phyloP scores from a whole-genome alignment of 73 alveolate species.

The Paramecium sexaurelia region DNA sequence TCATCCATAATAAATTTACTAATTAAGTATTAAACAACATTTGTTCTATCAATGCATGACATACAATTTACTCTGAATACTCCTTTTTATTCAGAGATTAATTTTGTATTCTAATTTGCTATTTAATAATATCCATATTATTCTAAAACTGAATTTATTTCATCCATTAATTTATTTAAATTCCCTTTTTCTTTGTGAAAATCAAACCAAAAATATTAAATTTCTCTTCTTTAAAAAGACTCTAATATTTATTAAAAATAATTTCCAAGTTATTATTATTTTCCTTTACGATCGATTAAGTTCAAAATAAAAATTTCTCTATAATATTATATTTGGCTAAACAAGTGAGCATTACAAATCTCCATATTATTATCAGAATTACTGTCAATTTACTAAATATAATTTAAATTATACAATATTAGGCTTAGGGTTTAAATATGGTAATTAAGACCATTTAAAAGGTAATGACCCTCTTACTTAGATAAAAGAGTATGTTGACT shows the following conservation, averaged over 20 bases:
- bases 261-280: background rate
- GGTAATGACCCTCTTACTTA: slow-evolving; percentile 93
- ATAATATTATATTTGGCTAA: background rate
- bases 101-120: background rate
- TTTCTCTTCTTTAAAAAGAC: slow-evolving; percentile 1
- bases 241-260: slow-evolving; percentile 14
- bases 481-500: slow-evolving; percentile 67
- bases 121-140: slow-evolving; percentile 25
- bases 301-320: slow-evolving; percentile 25
- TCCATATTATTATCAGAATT: slow-evolving; percentile 60
- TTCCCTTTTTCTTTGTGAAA: slow-evolving; percentile 44
- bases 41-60: slow-evolving; percentile 94
- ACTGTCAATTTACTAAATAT: slow-evolving; percentile 82
- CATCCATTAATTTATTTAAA: background rate
- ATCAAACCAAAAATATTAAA: slow-evolving; percentile 57
- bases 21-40: slow-evolving; percentile 81
- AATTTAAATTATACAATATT: background rate
- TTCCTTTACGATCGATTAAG: slow-evolving; percentile 37
- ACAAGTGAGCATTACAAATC: background rate
- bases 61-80: slow-evolving; percentile 90
- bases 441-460: background rate
- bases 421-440: background rate
- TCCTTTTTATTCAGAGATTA: slow-evolving; percentile 76
- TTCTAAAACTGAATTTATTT: slow-evolving; percentile 33
- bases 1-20: slow-evolving; percentile 69